These are phyloP conservation scores for Cordyceps cicadae DNA, from an alignment of 2,329 filamentous ascomycete genomes.

Conservation along the genomic window DNA sequence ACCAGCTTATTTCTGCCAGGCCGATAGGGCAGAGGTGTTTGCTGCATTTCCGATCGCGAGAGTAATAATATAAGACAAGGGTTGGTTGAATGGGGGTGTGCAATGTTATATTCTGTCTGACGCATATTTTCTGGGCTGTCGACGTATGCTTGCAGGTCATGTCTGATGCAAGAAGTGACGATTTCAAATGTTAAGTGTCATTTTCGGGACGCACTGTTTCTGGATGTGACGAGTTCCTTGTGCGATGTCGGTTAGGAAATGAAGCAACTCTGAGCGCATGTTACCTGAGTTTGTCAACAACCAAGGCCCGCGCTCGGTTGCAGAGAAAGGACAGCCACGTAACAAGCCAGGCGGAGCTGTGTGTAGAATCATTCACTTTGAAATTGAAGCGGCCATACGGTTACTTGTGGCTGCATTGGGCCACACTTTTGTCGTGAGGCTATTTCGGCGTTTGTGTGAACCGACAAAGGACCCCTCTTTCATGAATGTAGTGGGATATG, in stretches of 20 bases:
- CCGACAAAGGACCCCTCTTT: background rate
- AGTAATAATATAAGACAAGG: no score
- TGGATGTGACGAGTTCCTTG: background rate
- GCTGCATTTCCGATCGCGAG: slow-evolving; percentile 37
- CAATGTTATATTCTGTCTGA: background rate
- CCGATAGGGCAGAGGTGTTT: slow-evolving; percentile 52
- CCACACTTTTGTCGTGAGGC: background rate
- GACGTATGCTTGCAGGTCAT: background rate
- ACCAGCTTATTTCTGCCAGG: slow-evolving; percentile 59
- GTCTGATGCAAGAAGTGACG: background rate
- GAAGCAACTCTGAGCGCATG: background rate
- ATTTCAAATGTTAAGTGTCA: no score
- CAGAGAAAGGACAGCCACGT: background rate
- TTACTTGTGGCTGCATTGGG: background rate
- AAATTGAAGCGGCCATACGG: background rate
- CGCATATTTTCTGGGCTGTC: no score
- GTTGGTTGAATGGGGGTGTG: background rate
- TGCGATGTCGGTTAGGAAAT: background rate
- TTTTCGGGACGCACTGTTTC: no score
- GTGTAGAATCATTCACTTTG: background rate
- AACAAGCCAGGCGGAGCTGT: background rate
- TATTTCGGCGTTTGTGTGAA: background rate
- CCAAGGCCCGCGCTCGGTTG: background rate
- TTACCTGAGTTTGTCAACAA: background rate
- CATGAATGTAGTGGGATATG: background rate